Evolutionary conservation across 2,329 filamentous ascomycete species (phyloP), one percentile per base, ranked within the genome.

Genomic region (Basipetospora chlamydospora): DNA sequence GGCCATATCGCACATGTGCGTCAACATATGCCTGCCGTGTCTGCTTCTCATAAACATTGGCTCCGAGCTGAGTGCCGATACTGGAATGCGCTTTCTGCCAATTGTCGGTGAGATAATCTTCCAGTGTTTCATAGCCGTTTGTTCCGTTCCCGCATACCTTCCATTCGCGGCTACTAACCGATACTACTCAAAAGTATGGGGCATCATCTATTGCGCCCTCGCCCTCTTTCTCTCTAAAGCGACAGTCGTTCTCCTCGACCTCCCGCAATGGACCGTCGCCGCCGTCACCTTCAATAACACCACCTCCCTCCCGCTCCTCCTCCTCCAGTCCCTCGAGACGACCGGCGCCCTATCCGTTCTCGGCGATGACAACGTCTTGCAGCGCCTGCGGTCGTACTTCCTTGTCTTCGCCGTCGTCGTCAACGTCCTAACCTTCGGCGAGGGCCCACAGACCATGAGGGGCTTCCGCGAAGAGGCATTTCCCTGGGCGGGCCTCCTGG

Each of bases 341-440:
- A 74, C 75, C 0, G 73, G 71, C 2, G 69, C 77, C 18, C 55
- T 80, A 6, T 50, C 60, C 17, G 49, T 59, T 2, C 57, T 78
- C 13, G 50, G 63, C 2, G 41, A 44, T 46, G 62, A 50, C 58
- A 56, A 2, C 45, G 53, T 2, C 0, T 57, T 79, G 10, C 63
- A 69, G 37, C 60, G 75, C 8, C 73, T 73, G 6, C 72, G 77
- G 47, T 70, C 69, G 11, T 80, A 77, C 50, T 78, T 80, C 46
- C 54, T 80, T 3, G 66, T 80, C 40, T 78, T 74, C 43, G 66
- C 74, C 3, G 77, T 77, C 38, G 60, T 80, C 8, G 67, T 64
- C 28, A 77, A 74, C 46, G 71, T 66, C 36, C 53, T 80, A 40
- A 79, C 74, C 0, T 80, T 80, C 49, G 70, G 70, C 0, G 55